Percentiles rank a stretch among this genome's conserved stretches.
phyloP scores from a whole-genome alignment of 225 moss, liverwort and hornwort species.

The Rhytidiadelphus loreus region DNA sequence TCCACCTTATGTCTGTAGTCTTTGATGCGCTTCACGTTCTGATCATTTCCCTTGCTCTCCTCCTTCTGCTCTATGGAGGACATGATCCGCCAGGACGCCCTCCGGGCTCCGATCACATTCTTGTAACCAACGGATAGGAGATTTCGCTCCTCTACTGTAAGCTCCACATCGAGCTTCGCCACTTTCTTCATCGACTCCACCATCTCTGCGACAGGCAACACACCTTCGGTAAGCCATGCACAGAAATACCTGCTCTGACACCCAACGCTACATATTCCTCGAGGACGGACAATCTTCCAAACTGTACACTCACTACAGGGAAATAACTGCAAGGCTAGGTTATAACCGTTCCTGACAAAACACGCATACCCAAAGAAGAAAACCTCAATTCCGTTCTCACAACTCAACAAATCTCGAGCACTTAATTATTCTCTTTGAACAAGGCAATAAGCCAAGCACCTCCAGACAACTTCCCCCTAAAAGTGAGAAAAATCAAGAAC shows the following conservation, averaged over 20 bases:
- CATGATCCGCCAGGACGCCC: constrained; percentile 85
- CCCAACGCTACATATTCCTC: not conserved
- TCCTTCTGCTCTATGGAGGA: constrained; percentile 83
- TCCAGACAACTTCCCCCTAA: not conserved
- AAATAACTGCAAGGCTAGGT: constrained; percentile 2
- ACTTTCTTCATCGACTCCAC: constrained; percentile 91
- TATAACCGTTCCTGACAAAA: not conserved
- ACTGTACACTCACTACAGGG: not conserved
- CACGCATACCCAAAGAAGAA: not conserved
- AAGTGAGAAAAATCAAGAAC: not conserved
- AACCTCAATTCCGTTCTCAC: not conserved
- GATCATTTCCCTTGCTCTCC: constrained; percentile 83
- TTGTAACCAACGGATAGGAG: constrained; percentile 73
- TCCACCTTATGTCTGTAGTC: constrained; percentile 85
- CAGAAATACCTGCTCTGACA: not conserved
- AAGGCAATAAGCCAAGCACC: not conserved
- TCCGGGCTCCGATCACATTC: constrained; percentile 72
- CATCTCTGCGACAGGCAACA: constrained; percentile 39
- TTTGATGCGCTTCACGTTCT: constrained; percentile 84
- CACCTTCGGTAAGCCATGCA: not conserved
- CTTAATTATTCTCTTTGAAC: not conserved
- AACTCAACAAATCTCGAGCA: not conserved
- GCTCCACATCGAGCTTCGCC: constrained; percentile 69
- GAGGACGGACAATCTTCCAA: not conserved
- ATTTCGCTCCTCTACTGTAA: constrained; percentile 74